Evolutionary conservation across 495 filamentous ascomycete genomes (phyloP), one percentile per base, ranked within the genome.

Genomic region (Alectoria sarmentosa): DNA sequence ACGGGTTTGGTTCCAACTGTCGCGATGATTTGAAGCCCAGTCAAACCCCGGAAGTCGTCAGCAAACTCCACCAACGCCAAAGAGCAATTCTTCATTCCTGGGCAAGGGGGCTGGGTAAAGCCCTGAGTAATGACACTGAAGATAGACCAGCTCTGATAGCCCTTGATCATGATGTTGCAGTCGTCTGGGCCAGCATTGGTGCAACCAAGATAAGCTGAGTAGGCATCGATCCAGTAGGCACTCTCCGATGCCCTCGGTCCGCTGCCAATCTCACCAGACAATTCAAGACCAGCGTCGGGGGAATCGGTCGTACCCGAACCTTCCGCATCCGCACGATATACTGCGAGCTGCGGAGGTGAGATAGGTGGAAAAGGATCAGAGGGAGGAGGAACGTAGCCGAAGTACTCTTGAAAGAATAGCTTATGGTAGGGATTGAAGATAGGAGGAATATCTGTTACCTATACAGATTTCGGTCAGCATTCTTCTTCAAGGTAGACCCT

Each of bases 171-270:
- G 36, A 81, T 66, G 9, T 63, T 62, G 69, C 78, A 81, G n/a
- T 62, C 55, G 14, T 58, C 57, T 15, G 74, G 69, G 23, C 76
- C 76, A 23, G 54, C 62, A 64, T 80, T 74, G 23, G 74, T 69
- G 66, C 79, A 81, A 34, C 77, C 77, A 34, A 81, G 65, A 49
- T 68, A 76, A 13, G 70, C 73, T 15, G 67, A 72, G 62, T 69
- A 72, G 11, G 76, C 76, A 66, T 79, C 69, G 66, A 81, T 76
- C 76, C 76, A 79, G 69, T 76, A 81, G 26, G 77, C 74, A 28
- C 71, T 73, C 23, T 71, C 69, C 8, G 48, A 48, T 39, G 72
- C 71, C 28, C 73, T 70, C 17, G 75, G 73, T 28, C 78, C 79
- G 23, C 74, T 77, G 36, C 77, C 75, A 61, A 81, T 69, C 39